Evolutionary conservation across 2,329 filamentous ascomycete species (phyloP).

Genomic region (Trichothecium roseum): DNA sequence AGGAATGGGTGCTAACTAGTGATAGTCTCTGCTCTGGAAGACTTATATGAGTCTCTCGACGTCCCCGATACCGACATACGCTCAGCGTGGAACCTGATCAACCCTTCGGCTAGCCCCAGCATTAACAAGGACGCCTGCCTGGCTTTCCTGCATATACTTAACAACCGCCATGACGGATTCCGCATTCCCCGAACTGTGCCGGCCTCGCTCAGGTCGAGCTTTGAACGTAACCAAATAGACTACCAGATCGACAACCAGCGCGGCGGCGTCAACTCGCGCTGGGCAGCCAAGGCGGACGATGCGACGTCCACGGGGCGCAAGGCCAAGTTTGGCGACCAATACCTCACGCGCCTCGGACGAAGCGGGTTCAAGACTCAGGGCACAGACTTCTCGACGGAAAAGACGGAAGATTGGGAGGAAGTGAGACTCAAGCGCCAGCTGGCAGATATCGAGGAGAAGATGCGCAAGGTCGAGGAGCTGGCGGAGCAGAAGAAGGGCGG

Average conservation of each 20-base stretch:
- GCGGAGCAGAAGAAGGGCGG: conserved; percentile 53
- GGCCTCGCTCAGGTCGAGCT: conserved; percentile 79
- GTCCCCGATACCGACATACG: conserved; percentile 70
- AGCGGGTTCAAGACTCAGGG: conserved; percentile 71
- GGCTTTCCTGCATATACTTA: conserved; percentile 93
- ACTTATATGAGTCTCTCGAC: conserved; percentile 74
- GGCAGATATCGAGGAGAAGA: conserved; percentile 77
- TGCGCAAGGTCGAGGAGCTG: conserved; percentile 68
- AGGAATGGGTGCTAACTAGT: not conserved
- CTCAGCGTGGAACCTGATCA: conserved; percentile 94
- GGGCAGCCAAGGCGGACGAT: conserved; percentile 71
- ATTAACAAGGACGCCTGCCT: conserved; percentile 94
- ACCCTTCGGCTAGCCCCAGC: conserved; percentile 69
- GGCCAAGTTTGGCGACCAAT: conserved; percentile 95
- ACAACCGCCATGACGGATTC: conserved; percentile 89
- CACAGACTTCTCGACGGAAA: conserved; percentile 80
- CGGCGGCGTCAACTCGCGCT: conserved; percentile 55
- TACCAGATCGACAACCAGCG: conserved; percentile 79
- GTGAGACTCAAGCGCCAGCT: conserved; percentile 90
- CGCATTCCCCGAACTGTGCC: conserved; percentile 88
- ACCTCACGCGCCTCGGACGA: conserved; percentile 81
- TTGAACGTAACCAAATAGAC: conserved; percentile 93
- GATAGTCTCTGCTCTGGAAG: conserved; percentile 66
- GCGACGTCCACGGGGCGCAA: conserved; percentile 79
- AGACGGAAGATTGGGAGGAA: conserved; percentile 95